Evolutionary conservation across 345 rosid genomes (phyloP), one percentile per base, ranked within the genome.

Genomic region (Syzygium oleosum): DNA sequence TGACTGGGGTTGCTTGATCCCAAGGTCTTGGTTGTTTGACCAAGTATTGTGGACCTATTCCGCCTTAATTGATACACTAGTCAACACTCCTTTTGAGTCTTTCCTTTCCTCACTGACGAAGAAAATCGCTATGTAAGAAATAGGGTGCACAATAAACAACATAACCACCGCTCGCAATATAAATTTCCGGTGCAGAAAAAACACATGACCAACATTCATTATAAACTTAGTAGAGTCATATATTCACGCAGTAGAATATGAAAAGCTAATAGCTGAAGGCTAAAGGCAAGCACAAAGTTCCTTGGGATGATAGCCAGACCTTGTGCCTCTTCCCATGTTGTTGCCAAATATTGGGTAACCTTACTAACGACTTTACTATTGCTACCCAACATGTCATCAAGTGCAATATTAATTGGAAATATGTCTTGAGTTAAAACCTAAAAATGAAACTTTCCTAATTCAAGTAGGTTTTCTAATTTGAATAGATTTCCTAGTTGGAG

Each of bases 381-480:
- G n/a, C 29, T n/a, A 8, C 99, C 99, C 41, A 93, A 83, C 96
- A 95, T 95, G 86, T 96, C 90, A 87, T 95, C 97, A 61, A 95
- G 93, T 16, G 99, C 97, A 79, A 97, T 95, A 86, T 94, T 29
- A 5, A 14, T 2, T 6, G 31, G 12, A n/a, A 15, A 13, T 12
- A 61, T n/a, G 17, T 13, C 8, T 61, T 4, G 2, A 61, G 16
- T 61, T 61, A 5, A 6, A 61, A 61, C 3, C 27, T 29, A 5
- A 58, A 58, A 59, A 59, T 3, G 6, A 59, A 9, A 51, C 52
- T 51, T 2, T 51, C 52, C 52, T 51, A 51, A 51, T 51, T 51
- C 52, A 51, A 51, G 52, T 11, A 51, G 52, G 52, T 51, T 12
- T 51, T 59, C 12, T 59, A 11, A 59, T 59, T 13, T 58, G 12